These are phyloP conservation scores for Fraxinus baroniana DNA, from an alignment of 305 asterid species.

Conservation along the genomic window DNA sequence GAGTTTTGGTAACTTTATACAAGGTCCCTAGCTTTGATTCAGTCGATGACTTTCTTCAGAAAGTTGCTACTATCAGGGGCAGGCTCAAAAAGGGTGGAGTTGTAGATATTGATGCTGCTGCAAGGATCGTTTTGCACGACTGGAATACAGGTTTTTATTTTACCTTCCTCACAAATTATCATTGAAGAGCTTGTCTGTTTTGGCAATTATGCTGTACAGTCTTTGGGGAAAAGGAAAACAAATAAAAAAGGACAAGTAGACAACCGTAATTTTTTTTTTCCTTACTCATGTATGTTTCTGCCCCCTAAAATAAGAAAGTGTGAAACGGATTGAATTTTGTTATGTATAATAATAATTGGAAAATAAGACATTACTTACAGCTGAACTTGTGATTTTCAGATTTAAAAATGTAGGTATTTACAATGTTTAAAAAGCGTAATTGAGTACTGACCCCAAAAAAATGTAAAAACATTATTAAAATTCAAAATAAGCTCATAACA, in stretches of 20 bases:
- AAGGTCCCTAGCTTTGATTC: conserved; percentile 72
- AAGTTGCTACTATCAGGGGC: conserved; percentile 85
- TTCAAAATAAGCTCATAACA: not conserved
- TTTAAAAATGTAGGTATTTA: too few species aligned
- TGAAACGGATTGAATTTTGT: not conserved
- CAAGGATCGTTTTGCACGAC: conserved; percentile 84
- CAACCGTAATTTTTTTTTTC: too few species aligned
- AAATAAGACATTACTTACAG: not conserved
- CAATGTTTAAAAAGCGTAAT: too few species aligned
- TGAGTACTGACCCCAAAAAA: too few species aligned
- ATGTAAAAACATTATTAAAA: not conserved
- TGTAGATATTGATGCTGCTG: conserved; percentile 75
- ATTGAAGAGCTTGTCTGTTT: not conserved
- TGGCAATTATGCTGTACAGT: not conserved
- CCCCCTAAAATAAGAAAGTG: not conserved
- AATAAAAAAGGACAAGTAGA: not conserved
- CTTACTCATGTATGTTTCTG: not conserved
- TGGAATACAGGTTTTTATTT: conserved; percentile 78
- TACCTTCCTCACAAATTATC: not conserved
- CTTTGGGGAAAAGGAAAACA: not conserved
- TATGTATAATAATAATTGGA: not conserved
- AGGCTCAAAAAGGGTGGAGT: conserved; percentile 90
- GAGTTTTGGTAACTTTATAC: conserved; percentile 61
- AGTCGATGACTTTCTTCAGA: conserved; percentile 84
- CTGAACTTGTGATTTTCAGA: not conserved